Conservation (phyloP, 164 flowering plant genomes). For the Stephania cephalantha region DNA sequence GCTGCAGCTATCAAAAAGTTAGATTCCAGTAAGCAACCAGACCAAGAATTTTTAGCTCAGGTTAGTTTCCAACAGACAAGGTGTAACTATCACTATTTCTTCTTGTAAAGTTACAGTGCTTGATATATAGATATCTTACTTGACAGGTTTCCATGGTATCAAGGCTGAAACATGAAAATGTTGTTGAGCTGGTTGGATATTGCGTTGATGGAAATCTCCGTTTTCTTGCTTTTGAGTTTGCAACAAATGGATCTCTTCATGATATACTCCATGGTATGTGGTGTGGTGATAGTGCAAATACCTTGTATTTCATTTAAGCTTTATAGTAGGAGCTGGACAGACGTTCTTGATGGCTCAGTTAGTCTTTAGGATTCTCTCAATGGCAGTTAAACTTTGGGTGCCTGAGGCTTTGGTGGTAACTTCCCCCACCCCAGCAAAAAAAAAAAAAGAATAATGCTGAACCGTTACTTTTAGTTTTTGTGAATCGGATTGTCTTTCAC, state of each 20-base stretch:
- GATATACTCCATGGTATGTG: constrained; percentile 66
- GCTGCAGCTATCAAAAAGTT: constrained; percentile 79
- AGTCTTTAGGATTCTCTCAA: not conserved
- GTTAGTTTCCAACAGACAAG: constrained; percentile 20
- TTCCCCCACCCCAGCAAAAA: too few relatives aligned
- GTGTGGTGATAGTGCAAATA: not conserved
- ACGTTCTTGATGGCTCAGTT: too few relatives aligned
- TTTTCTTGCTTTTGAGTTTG: constrained; percentile 60
- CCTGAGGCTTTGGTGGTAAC: too few relatives aligned
- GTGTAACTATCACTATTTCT: not conserved
- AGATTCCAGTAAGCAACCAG: constrained; percentile 88
- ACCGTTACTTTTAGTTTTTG: not conserved
- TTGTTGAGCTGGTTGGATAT: constrained; percentile 57
- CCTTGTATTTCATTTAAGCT: not conserved
- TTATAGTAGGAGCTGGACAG: not conserved
- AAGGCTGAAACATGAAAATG: constrained; percentile 53
- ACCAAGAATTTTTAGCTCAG: constrained; percentile 88
- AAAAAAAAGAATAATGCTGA: not conserved
- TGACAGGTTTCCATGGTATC: constrained; percentile 69
- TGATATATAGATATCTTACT: not conserved
- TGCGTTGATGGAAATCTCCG: constrained; percentile 58
- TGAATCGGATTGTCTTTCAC: not conserved
- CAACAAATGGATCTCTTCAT: constrained; percentile 68
- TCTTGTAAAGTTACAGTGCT: not conserved
- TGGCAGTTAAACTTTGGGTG: too few relatives aligned